Evolutionary conservation across 495 filamentous ascomycete genomes (phyloP), one percentile per base, ranked within the genome.

Genomic region (Penicillium ochrochloron): DNA sequence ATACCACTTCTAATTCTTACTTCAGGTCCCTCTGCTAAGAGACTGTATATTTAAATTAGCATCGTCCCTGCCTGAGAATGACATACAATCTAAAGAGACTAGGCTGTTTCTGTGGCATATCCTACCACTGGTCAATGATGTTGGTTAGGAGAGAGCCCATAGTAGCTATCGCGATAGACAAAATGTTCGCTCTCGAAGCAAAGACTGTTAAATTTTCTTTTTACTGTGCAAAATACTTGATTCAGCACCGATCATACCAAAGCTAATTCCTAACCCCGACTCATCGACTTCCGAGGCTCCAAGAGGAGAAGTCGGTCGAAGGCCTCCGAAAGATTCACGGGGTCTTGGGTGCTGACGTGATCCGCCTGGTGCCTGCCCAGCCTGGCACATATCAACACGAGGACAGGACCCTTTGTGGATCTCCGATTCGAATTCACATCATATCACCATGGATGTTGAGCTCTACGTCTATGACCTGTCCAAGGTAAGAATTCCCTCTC

Each of bases 391-490:
- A 67, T 73, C 65, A 63, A 65, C 29, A 25, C 39, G 10, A 57
- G 48, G 14, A 17, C 48, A 27, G 48, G 48, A 23, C 34, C 29
- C 21, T 34, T 14, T 10, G 42, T 54, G 11, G n/a, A 1, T 52
- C 48, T 7, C 23, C 3, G 21, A 9, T 25, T 35, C 17, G 10
- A 25, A 60, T 55, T 35, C 23, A 41, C 14, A 19, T 15, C 21
- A 42, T 54, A 17, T 60, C 46, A 69, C 35, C 31, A 97, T 97
- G 93, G 91, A 96, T 63, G 91, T 97, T 41, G 83, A 94, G 71
- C 85, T 97, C 52, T 94, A 97, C 62, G 88, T 97, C 58, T 99
- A 99, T 68, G 95, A 99, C 81, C 85, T 99, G 41, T 97, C 95
- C 17, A 83, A 88, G 73, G 93, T 87, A 63, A 63, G 59, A 59